Conservation (phyloP, 208 protist genomes). For the Leishmania martiniquensis region DNA sequence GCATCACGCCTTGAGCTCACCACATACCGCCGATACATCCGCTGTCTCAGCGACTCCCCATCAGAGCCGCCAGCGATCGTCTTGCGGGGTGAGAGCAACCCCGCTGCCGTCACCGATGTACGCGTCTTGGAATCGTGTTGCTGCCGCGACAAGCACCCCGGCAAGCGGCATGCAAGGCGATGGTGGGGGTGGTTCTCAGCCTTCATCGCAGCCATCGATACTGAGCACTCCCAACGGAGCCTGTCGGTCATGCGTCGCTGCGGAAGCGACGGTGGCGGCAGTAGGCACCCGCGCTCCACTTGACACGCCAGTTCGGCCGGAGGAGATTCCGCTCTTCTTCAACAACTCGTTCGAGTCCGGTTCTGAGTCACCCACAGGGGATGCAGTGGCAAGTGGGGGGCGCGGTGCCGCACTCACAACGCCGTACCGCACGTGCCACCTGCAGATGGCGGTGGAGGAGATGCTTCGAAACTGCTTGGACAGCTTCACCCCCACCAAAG, state of each 20-base stretch:
- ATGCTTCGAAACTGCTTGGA: conserved; percentile 35
- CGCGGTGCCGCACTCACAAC: not conserved
- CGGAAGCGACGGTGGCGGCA: conserved; percentile 10
- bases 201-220: conserved; percentile 11
- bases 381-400: not conserved
- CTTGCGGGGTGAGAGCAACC: conserved; percentile 3
- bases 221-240: conserved; percentile 29
- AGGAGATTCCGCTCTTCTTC: conserved; percentile 31
- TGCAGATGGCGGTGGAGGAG: conserved; percentile 37
- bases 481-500: conserved; percentile 22
- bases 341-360: conserved; percentile 36
- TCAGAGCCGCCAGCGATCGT: conserved; percentile 1
- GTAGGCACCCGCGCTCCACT: conserved; percentile 3
- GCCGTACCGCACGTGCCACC: conserved; percentile 17
- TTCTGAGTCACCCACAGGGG: conserved; percentile 21
- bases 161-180: not conserved
- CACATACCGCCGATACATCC: not conserved
- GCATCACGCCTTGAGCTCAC: not conserved
- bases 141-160: not conserved
- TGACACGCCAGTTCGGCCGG: conserved; percentile 25
- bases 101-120: conserved; percentile 9
- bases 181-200: not conserved
- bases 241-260: conserved; percentile 11
- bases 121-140: not conserved
- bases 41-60: not conserved